Evolutionary conservation across 2,329 filamentous ascomycete species (phyloP).

Genomic region (Nemania sp.): DNA sequence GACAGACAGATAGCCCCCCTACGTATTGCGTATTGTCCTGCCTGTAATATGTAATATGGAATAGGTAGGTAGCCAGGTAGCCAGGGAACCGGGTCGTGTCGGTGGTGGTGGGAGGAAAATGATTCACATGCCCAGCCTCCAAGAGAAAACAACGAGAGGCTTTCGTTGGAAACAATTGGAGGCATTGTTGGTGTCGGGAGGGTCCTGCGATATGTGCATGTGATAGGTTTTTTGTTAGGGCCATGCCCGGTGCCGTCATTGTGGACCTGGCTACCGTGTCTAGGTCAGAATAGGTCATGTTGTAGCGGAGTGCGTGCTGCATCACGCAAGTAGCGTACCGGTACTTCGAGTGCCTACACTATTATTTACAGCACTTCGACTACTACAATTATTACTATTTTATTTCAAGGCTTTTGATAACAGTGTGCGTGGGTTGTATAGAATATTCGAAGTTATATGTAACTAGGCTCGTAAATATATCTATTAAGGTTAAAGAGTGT

Average conservation of each 20-base stretch:
- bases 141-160: neutral
- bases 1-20: neutral
- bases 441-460: neutral
- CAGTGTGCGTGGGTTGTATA: neutral
- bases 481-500: too few species aligned
- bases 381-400: neutral
- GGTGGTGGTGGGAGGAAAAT: neutral
- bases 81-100: neutral
- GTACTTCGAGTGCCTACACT: neutral
- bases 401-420: neutral
- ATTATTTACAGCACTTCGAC: neutral
- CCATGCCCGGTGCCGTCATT: slow-evolving; percentile 40
- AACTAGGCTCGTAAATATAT: too few species aligned
- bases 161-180: neutral
- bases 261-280: slow-evolving; percentile 22
- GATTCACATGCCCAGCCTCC: slow-evolving; percentile 21
- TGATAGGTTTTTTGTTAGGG: slow-evolving; percentile 31
- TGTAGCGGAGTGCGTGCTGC: slow-evolving; percentile 8
- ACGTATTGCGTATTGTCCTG: neutral
- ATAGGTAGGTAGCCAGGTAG: neutral
- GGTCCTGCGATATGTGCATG: slow-evolving; percentile 37
- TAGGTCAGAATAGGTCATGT: neutral
- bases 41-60: neutral
- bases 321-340: neutral
- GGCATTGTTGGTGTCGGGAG: slow-evolving; percentile 13